These are phyloP conservation scores for Juglanconis oblonga DNA, from an alignment of 2,329 filamentous ascomycete genomes.

Conservation along the genomic window DNA sequence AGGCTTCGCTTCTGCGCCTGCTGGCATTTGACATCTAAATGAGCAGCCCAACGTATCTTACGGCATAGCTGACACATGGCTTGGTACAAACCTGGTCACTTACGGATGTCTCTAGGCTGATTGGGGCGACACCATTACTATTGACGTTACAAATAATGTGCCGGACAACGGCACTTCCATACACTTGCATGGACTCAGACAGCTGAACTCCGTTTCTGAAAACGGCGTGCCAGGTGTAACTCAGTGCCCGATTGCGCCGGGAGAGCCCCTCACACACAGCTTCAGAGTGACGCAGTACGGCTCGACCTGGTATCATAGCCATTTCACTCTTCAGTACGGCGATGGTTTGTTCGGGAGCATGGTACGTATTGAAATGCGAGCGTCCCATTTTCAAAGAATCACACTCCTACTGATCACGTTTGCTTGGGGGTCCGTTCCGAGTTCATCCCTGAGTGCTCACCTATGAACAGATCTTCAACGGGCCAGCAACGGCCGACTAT, in stretches of 20 bases:
- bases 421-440: too few relatives aligned
- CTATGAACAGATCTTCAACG: slow-evolving; percentile 33
- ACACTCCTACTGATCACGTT: too few relatives aligned
- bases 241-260: slow-evolving; percentile 38
- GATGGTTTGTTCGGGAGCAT: slow-evolving; percentile 47
- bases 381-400: too few relatives aligned
- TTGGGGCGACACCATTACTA: slow-evolving; percentile 44
- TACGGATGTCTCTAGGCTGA: slow-evolving; percentile 28
- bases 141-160: slow-evolving; percentile 60
- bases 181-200: slow-evolving; percentile 47
- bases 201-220: slow-evolving; percentile 37
- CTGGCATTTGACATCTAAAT: too few relatives aligned
- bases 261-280: slow-evolving; percentile 29
- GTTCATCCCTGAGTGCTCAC: background rate
- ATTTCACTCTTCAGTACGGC: slow-evolving; percentile 30
- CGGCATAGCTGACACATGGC: background rate
- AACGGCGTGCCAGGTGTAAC: slow-evolving; percentile 40
- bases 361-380: background rate
- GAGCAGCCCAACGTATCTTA: too few relatives aligned
- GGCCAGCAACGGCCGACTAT: slow-evolving; percentile 42
- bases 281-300: slow-evolving; percentile 34
- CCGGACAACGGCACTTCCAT: slow-evolving; percentile 38
- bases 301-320: slow-evolving; percentile 34
- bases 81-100: background rate
- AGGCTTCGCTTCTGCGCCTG: too few relatives aligned